Evolutionary conservation across 2,329 filamentous ascomycete species (phyloP).

Genomic region (Penicillium sp.): DNA sequence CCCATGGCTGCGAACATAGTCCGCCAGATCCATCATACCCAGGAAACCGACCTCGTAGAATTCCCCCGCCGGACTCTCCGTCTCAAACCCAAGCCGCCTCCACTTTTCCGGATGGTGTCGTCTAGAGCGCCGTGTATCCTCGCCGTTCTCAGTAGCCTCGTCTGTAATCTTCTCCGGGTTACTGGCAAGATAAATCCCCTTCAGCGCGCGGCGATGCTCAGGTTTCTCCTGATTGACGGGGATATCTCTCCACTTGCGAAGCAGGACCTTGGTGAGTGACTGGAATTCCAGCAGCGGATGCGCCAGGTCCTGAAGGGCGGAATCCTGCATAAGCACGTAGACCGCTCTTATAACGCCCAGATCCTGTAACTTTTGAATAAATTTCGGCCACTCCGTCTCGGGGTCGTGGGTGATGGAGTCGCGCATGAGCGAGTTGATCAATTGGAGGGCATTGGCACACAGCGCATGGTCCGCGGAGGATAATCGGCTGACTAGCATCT

Average conservation of each 20-base stretch:
- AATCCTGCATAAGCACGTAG: conserved; percentile 91
- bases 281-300: conserved; percentile 93
- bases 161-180: conserved; percentile 45
- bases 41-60: conserved; percentile 85
- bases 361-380: conserved; percentile 91
- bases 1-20: conserved; percentile 89
- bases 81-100: conserved; percentile 86
- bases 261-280: conserved; percentile 79
- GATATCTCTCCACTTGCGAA: conserved; percentile 85
- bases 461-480: conserved; percentile 93
- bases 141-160: conserved; percentile 34
- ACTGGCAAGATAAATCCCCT: conserved; percentile 80
- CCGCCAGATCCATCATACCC: conserved; percentile 95
- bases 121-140: conserved; percentile 59
- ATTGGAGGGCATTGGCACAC: conserved; percentile 90
- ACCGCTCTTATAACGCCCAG: conserved; percentile 89
- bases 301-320: conserved; percentile 83
- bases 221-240: conserved; percentile 79
- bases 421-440: conserved; percentile 92
- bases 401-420: conserved; percentile 79
- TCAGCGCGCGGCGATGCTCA: conserved; percentile 84
- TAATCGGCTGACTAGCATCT: conserved; percentile 86
- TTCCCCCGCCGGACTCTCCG: conserved; percentile 80
- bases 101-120: conserved; percentile 88
- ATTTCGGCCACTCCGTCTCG: conserved; percentile 87